phyloP scores from a whole-genome alignment of 495 filamentous ascomycete species.

The Hyaloscypha finlandica region DNA sequence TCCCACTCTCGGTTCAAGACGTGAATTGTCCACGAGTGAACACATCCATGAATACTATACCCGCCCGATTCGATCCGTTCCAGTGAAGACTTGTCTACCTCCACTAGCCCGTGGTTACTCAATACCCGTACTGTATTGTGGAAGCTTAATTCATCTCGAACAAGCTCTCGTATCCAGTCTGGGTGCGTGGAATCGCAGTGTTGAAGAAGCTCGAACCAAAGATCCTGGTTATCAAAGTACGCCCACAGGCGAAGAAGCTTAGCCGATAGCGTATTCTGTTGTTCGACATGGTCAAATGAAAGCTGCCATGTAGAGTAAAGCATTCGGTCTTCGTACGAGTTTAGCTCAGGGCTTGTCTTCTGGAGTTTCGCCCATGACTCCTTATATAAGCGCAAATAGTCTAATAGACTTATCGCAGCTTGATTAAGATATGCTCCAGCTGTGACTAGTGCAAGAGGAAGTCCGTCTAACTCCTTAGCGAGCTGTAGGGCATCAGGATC shows the following conservation, averaged over 20 bases:
- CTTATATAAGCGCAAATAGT: constrained; percentile 26
- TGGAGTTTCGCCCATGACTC: constrained; percentile 36
- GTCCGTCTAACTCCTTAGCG: constrained; percentile 33
- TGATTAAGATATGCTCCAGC: constrained; percentile 37
- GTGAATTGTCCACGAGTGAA: constrained; percentile 39
- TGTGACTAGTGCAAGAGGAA: constrained; percentile 36
- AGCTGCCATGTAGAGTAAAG: constrained; percentile 47
- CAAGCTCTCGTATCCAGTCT: constrained; percentile 23
- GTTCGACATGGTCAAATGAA: constrained; percentile 43
- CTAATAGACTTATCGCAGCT: constrained; percentile 21
- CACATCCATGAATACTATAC: constrained; percentile 40
- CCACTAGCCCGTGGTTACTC: constrained; percentile 33
- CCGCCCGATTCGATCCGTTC: constrained; percentile 27
- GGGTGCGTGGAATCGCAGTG: constrained; percentile 7
- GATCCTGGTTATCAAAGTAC: constrained; percentile 49
- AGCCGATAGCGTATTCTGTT: constrained; percentile 38
- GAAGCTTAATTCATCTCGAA: constrained; percentile 24
- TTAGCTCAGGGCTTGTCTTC: constrained; percentile 29
- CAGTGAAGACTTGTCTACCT: constrained; percentile 23
- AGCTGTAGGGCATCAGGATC: constrained; percentile 30
- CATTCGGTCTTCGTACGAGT: constrained; percentile 33
- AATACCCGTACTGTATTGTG: constrained; percentile 16
- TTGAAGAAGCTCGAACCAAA: constrained; percentile 47
- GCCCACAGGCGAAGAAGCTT: constrained; percentile 45
- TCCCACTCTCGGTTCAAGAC: constrained; percentile 35